phyloP scores from a whole-genome alignment of 306 rosid species.

The Mimosa bimucronata region DNA sequence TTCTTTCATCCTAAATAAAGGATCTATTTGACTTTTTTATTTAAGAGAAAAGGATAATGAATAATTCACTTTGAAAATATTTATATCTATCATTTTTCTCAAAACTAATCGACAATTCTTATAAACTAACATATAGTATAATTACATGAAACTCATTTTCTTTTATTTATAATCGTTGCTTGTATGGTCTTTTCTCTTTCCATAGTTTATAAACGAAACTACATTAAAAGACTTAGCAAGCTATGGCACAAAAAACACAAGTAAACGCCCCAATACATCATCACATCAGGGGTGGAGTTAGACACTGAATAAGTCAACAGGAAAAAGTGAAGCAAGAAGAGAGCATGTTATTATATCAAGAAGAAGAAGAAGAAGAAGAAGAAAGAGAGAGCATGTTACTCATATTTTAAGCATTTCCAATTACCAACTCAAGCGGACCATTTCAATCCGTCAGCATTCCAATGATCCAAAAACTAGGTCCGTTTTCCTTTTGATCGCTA shows the following conservation, averaged over 20 bases:
- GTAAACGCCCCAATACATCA: background rate
- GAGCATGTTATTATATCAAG: background rate
- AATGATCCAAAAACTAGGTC: background rate
- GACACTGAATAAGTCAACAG: background rate
- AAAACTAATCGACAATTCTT: too few species aligned
- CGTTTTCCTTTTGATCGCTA: background rate
- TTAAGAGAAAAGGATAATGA: too few species aligned
- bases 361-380: too few species aligned
- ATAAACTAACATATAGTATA: too few species aligned
- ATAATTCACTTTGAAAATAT: too few species aligned
- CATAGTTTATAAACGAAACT: too few species aligned
- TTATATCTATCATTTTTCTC: too few species aligned
- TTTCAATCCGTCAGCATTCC: constrained; percentile 2
- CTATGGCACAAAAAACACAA: background rate
- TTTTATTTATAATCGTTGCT: too few species aligned
- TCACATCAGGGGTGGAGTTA: background rate
- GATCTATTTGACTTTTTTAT: too few species aligned
- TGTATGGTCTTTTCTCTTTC: too few species aligned
- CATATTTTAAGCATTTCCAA: background rate
- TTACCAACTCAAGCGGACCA: background rate
- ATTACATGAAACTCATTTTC: too few species aligned
- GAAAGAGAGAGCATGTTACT: background rate
- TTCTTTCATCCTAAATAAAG: too few species aligned
- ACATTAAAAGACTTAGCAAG: background rate
- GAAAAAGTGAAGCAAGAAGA: background rate